Evolutionary conservation across 2,329 filamentous ascomycete species (phyloP), one percentile per base, ranked within the genome.

Genomic region (Waltergamsia citrina): DNA sequence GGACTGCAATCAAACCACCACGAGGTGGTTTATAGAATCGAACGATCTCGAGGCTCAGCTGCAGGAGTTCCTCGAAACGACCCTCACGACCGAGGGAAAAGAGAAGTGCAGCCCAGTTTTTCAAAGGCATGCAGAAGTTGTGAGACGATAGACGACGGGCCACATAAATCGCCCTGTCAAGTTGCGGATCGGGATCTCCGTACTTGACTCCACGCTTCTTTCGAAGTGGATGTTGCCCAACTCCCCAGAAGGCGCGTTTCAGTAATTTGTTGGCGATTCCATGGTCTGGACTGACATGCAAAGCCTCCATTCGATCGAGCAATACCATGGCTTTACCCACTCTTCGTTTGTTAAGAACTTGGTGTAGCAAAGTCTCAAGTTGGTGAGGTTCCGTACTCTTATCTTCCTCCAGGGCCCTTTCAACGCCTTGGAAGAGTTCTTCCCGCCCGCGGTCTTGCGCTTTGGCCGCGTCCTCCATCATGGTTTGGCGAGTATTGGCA

Each of bases 51-150:
- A 64, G 41, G 10, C 57, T 57, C 3, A 71, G 38, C 24, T 54
- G 54, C 33, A 67, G 60, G 4, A 73, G 44, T n/a, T 68, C 62
- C 3, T 57, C 47, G 9, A 71, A 48, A 11, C 57, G 60, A 9
- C 59, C 55, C n/a, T 56, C 47, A 2, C 62, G 59, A 3, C 65
- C 60, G 4, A 72, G 55, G 26, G 54, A 56, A 26, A 57, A 57
- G 9, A 74, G 41, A 0, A 72, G 41, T 4, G 55, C 55, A 36
- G 53, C 56, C 65, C 69, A 71, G 23, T 52, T 55, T 9, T 40
- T 40, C 5, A 52, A 38, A n/a, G 57, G 55, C 20, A 63, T 49
- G 15, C 53, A 51, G 18, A 59, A 44, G 18, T 54, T 43, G 20
- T 57, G 53, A 12, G 43, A 39, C 6, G 50, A 44, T 11, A 57